phyloP scores from a whole-genome alignment of 345 rosid species.

The Lepidium aucheri region DNA sequence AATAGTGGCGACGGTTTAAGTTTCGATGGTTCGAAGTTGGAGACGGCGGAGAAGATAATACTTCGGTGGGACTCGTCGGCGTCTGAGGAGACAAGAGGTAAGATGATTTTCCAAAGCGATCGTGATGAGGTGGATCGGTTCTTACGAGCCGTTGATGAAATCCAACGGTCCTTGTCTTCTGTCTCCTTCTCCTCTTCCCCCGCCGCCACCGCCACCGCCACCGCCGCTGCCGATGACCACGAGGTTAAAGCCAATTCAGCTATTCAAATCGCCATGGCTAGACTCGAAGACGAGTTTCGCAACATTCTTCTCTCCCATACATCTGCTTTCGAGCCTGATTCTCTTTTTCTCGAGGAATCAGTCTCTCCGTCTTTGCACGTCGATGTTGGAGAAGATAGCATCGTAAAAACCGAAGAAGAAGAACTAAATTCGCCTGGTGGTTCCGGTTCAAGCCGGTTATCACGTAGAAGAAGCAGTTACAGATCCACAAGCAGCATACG shows the following conservation, averaged over 20 bases:
- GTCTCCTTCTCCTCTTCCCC: slow-evolving; percentile 33
- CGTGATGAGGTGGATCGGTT: slow-evolving; percentile 74
- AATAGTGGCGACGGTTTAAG: slow-evolving; percentile 4
- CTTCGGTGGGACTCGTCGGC: slow-evolving; percentile 81
- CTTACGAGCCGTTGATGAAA: slow-evolving; percentile 79
- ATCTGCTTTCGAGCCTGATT: slow-evolving; percentile 48
- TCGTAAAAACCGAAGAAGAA: neutral
- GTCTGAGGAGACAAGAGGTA: slow-evolving; percentile 69
- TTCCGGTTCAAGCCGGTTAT: slow-evolving; percentile 26
- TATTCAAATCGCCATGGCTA: slow-evolving; percentile 96
- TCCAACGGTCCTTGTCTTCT: slow-evolving; percentile 46
- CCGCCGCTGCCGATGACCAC: slow-evolving; percentile 18
- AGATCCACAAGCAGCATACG: slow-evolving; percentile 31
- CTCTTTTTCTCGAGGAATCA: slow-evolving; percentile 31
- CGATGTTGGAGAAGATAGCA: slow-evolving; percentile 30
- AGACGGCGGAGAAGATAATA: slow-evolving; percentile 67
- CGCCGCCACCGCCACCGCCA: neutral
- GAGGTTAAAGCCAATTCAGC: slow-evolving; percentile 50
- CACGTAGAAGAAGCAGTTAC: slow-evolving; percentile 25
- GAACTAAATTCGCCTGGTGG: neutral
- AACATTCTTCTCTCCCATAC: slow-evolving; percentile 59
- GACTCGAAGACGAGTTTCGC: slow-evolving; percentile 94
- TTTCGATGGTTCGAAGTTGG: slow-evolving; percentile 24
- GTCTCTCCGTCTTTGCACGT: slow-evolving; percentile 17
- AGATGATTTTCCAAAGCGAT: slow-evolving; percentile 80